phyloP scores from a whole-genome alignment of 805 yeast genomes.

The Tetrapisispora namnaoensis region DNA sequence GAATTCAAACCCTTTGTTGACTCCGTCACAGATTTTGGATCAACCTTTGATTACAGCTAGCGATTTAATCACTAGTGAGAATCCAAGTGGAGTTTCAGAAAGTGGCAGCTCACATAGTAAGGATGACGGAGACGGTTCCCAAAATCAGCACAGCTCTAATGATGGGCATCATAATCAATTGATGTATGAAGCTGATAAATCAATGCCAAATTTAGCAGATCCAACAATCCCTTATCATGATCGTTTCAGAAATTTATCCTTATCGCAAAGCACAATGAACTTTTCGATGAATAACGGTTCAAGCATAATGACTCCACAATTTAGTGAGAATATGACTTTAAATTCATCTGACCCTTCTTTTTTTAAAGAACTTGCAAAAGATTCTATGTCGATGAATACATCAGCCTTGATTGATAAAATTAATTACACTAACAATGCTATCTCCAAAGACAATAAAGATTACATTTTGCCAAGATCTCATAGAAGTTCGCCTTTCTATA shows the following conservation, averaged over 20 bases:
- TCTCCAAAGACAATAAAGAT: not conserved
- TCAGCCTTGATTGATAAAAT: not conserved
- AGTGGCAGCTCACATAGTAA: not conserved
- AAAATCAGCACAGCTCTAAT: not conserved
- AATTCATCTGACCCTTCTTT: not conserved
- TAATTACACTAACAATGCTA: not conserved
- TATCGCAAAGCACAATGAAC: not conserved
- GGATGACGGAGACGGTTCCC: not conserved
- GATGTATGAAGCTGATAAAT: not conserved
- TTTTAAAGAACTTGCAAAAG: not conserved
- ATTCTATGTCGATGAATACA: not conserved
- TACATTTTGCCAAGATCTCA: slow-evolving; percentile 2
- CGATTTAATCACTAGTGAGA: not conserved
- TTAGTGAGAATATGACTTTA: not conserved
- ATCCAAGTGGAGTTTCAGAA: not conserved
- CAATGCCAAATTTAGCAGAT: not conserved
- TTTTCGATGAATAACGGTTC: not conserved
- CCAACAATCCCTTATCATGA: not conserved
- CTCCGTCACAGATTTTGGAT: slow-evolving; percentile 3
- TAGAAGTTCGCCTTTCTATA: slow-evolving; percentile 25
- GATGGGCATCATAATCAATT: not conserved
- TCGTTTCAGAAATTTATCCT: not conserved
- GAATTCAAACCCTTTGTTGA: not conserved
- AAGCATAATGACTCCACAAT: not conserved
- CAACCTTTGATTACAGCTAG: not conserved